Evolutionary conservation across 2,329 filamentous ascomycete genomes (phyloP).

Genomic region (Fusarium chaquense): DNA sequence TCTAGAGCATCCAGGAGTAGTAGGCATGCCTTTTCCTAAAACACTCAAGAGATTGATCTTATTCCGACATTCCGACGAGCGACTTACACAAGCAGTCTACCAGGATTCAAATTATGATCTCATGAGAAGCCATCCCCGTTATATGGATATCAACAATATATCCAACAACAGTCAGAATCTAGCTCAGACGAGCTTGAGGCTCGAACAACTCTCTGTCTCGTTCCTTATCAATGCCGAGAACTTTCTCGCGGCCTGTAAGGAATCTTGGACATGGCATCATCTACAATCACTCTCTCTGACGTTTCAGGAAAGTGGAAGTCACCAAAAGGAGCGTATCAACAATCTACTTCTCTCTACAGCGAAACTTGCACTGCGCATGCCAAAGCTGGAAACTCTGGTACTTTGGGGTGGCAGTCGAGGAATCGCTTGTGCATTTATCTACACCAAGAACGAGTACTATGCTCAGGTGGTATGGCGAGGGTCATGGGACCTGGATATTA

Average conservation of each 20-base stretch:
- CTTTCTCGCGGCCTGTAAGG: background rate
- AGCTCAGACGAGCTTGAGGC: background rate
- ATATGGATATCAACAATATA: background rate
- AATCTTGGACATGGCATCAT: background rate
- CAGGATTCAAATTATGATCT: fast-evolving
- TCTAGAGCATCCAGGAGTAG: background rate
- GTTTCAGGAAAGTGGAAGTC: background rate
- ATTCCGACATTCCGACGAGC: background rate
- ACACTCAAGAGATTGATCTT: constrained; percentile 4
- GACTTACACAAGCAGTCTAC: background rate
- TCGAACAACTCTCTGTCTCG: background rate
- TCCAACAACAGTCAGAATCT: background rate
- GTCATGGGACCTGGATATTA: constrained; percentile 2
- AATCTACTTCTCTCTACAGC: background rate
- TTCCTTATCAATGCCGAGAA: background rate
- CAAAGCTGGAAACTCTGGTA: background rate
- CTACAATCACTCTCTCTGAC: constrained; percentile 1
- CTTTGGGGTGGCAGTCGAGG: background rate
- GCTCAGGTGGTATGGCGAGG: constrained; percentile 13
- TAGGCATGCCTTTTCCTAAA: background rate
- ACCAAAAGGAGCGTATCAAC: fast-evolving
- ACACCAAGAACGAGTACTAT: background rate
- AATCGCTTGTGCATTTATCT: constrained; percentile 1
- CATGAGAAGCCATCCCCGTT: fast-evolving
- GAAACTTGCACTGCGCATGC: background rate